Percentiles rank a stretch among this genome's conserved stretches.
Evolutionary conservation across 345 rosid species (phyloP).

Genomic region (Eucalyptus rudis): DNA sequence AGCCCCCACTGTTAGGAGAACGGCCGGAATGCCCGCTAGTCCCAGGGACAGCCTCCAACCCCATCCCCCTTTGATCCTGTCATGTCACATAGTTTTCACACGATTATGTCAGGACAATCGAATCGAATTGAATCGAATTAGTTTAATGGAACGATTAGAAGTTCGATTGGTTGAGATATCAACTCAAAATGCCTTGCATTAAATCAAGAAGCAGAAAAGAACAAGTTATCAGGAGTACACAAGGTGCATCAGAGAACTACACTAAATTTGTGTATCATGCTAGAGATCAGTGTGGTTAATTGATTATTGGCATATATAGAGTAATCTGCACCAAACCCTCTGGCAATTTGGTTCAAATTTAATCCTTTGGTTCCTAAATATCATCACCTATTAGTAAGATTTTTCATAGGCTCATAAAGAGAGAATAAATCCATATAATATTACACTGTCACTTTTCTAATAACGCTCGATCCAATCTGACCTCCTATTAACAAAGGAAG

Average conservation of each 20-base stretch:
- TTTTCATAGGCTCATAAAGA: neutral
- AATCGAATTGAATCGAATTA: neutral
- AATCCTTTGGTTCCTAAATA: neutral
- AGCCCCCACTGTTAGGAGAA: slow-evolving; percentile 68
- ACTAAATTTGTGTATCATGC: neutral
- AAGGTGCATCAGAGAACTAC: neutral
- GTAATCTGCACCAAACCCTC: neutral
- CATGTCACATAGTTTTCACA: neutral
- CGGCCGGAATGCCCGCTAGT: slow-evolving; percentile 87
- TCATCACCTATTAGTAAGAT: neutral
- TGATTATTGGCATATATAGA: neutral
- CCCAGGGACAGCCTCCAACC: slow-evolving; percentile 96
- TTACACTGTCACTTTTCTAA: no score
- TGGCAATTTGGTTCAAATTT: neutral
- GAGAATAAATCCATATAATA: neutral
- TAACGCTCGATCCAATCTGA: accelerated
- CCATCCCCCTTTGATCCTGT: slow-evolving; percentile 72
- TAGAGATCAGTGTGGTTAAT: neutral
- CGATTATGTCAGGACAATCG: neutral
- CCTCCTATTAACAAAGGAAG: neutral
- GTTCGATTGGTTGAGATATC: neutral
- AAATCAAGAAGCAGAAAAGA: neutral
- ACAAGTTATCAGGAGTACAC: neutral
- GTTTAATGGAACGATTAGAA: neutral
- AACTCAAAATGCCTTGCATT: neutral